Base-by-base conservation (phyloP, 1,284 basidiomycete species). In the Polyporus tsugae region DNA sequence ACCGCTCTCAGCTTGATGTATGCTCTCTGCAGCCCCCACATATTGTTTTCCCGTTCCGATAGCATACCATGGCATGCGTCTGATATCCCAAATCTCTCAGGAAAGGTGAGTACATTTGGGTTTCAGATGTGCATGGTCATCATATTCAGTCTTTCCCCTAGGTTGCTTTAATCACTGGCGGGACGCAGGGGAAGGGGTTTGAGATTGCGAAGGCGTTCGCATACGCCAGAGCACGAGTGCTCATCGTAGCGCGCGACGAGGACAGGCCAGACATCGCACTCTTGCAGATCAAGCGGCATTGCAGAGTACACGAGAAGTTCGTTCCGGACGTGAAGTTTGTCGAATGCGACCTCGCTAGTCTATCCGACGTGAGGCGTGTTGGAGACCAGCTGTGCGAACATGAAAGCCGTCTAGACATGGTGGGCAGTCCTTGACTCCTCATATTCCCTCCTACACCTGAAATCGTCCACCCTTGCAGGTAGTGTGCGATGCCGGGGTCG, bases 151-250 rank as follows among this genome's bases (percentile, higher is more conserved):
- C 4, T 33, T 36, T 0, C 41, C 6, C 15, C 2, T 35, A 80
- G 77, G 80, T 79, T 46, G 81, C 81, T 6, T 71, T 86, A n/a
- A 78, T 85, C 19, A 85, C 84, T 10, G 83, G 83, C 29, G 84
- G 80, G 13, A 82, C 82, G 0, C 75, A 75, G 35, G 82, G 82
- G 44, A 83, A 84, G 52, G 81, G 83, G 19, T 81, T 79, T 63
- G 82, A 84, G 67, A 78, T 83, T 59, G 80, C 82, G 29, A 78
- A 78, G 57, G 75, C 80, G n/a, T 77, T 84, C 49, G 80, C 80
- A 0, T 73, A 78, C 39, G 78, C 79, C 25, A 79, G 79, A n/a
- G 83, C 82, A 0, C 79, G 78, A 25, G 81, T 84, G 29, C 77
- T 85, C 63, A 74, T 85, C 61, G 74, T 84, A 41, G 82, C 82